Evolutionary conservation across 23 red algal genomes (phyloP), one percentile per base, ranked within the genome.

Genomic region (Rhodosorus marinus): DNA sequence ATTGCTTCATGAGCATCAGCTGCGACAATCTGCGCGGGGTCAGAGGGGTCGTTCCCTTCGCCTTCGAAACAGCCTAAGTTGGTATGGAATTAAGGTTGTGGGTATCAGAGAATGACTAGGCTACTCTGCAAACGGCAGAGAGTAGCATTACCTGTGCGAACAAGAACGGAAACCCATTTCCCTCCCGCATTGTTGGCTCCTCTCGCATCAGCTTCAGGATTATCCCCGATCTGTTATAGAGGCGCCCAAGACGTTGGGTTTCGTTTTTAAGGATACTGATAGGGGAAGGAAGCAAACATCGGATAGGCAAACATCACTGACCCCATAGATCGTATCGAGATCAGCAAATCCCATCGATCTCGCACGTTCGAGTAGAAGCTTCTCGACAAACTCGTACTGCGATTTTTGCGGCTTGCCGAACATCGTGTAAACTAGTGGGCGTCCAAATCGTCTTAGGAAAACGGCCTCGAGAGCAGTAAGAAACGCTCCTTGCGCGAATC

Each of bases 211-310:
- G 67, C 62, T 19, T 60, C 61, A 27, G 81, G 81, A 54, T 86
- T 86, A 47, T 86, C 81, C 0, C 81, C 81, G 36, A 86, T 61
- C 2, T 31, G n/a, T n/a, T n/a, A n/a, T n/a, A n/a, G n/a, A n/a
- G n/a, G n/a, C n/a, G n/a, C n/a, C n/a, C n/a, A n/a, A n/a, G n/a
- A n/a, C n/a, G n/a, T n/a, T n/a, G n/a, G n/a, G n/a, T n/a, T n/a
- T n/a, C n/a, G n/a, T n/a, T n/a, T n/a, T n/a, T n/a, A n/a, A n/a
- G n/a, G n/a, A n/a, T n/a, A n/a, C n/a, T n/a, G n/a, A n/a, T n/a
- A n/a, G n/a, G n/a, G n/a, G n/a, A n/a, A n/a, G n/a, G n/a, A n/a
- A n/a, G n/a, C n/a, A n/a, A n/a, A n/a, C n/a, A n/a, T n/a, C n/a
- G n/a, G n/a, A n/a, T n/a, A n/a, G n/a, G n/a, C n/a, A n/a, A n/a